Evolutionary conservation across 2,329 filamentous ascomycete genomes (phyloP), one percentile per base, ranked within the genome.

Genomic region (Cladosporium oxysporum): DNA sequence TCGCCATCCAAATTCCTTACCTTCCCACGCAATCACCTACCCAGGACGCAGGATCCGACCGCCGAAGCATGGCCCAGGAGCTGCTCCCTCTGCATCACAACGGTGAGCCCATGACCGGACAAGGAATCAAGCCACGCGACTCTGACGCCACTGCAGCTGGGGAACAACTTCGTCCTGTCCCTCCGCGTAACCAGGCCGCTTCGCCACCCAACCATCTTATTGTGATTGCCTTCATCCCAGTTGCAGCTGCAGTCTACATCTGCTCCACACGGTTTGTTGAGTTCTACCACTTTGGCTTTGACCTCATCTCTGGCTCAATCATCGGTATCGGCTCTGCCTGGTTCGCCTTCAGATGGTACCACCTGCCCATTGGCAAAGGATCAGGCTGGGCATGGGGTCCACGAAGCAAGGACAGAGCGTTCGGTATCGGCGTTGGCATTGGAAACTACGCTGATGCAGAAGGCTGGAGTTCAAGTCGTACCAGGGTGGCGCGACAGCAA

Each of bases 311-410:
- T 69, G 94, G 94, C n/a, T 90, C 89, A 64, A 70, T 91, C 14
- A 90, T 97, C 68, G 94, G 94, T 10, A 84, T 89, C 16, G 79
- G 88, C 53, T 86, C 86, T 44, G 86, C 91, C 23, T 88, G 89
- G 76, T 88, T 94, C 71, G 86, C 89, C 3, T 97, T 97, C 81
- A 84, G 91, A 28, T 92, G 90, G 81, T 97, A 97, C 75, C 92
- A 97, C 75, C 80, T 95, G 11, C 92, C 93, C 0, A 88, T 96
- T 68, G 83, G 81, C 23, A 84, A 85, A n/a, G 92, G 92, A 7
- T 90, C 90, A 1, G 93, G 93, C 16, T 97, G 93, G 92, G 88
- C 91, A 0, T 97, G 93, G 93, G 92, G 90, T 2, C 89, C 92
- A 0, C 84, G 93, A 60, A 91, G 86, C 72, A 82, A 83, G 52